Conservation (phyloP, 495 filamentous ascomycete species). For the Hypoxylon lenormandii region DNA sequence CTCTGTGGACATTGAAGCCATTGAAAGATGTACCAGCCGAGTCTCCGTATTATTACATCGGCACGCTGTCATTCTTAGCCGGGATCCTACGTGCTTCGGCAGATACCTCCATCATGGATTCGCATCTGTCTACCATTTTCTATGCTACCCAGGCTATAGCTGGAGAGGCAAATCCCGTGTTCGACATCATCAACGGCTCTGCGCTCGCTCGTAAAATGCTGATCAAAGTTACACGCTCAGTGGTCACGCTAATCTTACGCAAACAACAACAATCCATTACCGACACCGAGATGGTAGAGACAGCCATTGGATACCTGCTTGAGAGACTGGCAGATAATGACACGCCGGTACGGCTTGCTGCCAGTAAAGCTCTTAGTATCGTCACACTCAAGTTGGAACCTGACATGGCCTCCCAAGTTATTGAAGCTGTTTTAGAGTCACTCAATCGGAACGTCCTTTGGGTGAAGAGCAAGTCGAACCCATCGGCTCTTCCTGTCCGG, state of each 20-base stretch:
- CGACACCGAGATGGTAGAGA: slow-evolving; percentile 72
- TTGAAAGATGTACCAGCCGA: slow-evolving; percentile 39
- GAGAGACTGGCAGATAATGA: slow-evolving; percentile 80
- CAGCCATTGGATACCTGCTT: slow-evolving; percentile 78
- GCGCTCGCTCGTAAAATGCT: slow-evolving; percentile 80
- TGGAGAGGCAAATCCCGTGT: slow-evolving; percentile 54
- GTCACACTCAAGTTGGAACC: slow-evolving; percentile 80
- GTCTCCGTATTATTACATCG: slow-evolving; percentile 70
- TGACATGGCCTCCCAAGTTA: slow-evolving; percentile 83
- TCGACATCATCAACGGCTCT: slow-evolving; percentile 68
- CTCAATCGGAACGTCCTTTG: slow-evolving; percentile 82
- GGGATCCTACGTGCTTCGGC: slow-evolving; percentile 69
- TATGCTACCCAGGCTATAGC: slow-evolving; percentile 63
- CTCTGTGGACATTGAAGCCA: slow-evolving; percentile 67
- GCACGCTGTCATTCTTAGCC: slow-evolving; percentile 80
- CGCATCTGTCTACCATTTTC: slow-evolving; percentile 60
- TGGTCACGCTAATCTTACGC: slow-evolving; percentile 72
- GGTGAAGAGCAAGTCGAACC: slow-evolving; percentile 54
- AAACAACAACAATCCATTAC: slow-evolving; percentile 55
- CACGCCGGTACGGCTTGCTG: slow-evolving; percentile 86
- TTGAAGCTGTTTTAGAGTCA: slow-evolving; percentile 82
- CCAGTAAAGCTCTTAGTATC: slow-evolving; percentile 90
- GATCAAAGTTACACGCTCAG: slow-evolving; percentile 83
- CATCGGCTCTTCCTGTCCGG: slow-evolving; percentile 56
- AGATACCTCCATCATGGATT: slow-evolving; percentile 65